A percentile compares a stretch with the other conserved stretches of the same genome.
These are phyloP conservation scores for Myriosclerotinia scirpicola DNA, from an alignment of 2,329 filamentous ascomycete species.

Conservation along the genomic window DNA sequence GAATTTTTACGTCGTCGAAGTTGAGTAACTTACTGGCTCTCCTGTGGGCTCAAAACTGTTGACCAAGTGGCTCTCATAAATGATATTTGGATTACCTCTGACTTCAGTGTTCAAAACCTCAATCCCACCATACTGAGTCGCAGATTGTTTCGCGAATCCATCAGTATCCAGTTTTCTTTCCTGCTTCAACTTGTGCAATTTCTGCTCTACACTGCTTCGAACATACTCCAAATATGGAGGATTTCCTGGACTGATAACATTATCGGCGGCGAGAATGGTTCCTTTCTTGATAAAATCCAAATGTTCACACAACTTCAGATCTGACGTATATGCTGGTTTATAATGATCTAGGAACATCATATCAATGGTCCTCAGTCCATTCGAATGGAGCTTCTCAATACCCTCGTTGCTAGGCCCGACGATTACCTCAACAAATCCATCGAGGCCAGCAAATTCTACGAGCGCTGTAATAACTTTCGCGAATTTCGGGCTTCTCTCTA, in stretches of 20 bases:
- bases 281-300: slow-evolving; percentile 63
- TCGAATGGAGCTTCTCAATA: slow-evolving; percentile 56
- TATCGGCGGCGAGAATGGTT: slow-evolving; percentile 65
- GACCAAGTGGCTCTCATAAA: slow-evolving; percentile 64
- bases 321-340: slow-evolving; percentile 72
- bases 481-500: slow-evolving; percentile 74
- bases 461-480: slow-evolving; percentile 67
- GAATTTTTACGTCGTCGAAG: too few relatives aligned
- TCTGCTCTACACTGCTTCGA: slow-evolving; percentile 61
- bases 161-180: slow-evolving; percentile 49
- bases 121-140: slow-evolving; percentile 41
- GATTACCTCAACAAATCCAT: slow-evolving; percentile 66
- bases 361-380: slow-evolving; percentile 30
- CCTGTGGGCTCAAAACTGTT: slow-evolving; percentile 69
- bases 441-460: slow-evolving; percentile 73
- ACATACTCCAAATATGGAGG: slow-evolving; percentile 72
- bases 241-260: slow-evolving; percentile 70
- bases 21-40: slow-evolving; percentile 53
- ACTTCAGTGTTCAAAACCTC: slow-evolving; percentile 42
- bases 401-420: slow-evolving; percentile 69
- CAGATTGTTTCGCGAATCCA: slow-evolving; percentile 30
- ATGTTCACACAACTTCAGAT: slow-evolving; percentile 75
- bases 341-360: slow-evolving; percentile 72
- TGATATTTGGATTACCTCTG: slow-evolving; percentile 61
- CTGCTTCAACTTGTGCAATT: slow-evolving; percentile 48